A percentile compares a stretch with the other conserved stretches of the same genome.
phyloP scores from a whole-genome alignment of 441 rosid species.

The Bocquillonia castaneifolia region DNA sequence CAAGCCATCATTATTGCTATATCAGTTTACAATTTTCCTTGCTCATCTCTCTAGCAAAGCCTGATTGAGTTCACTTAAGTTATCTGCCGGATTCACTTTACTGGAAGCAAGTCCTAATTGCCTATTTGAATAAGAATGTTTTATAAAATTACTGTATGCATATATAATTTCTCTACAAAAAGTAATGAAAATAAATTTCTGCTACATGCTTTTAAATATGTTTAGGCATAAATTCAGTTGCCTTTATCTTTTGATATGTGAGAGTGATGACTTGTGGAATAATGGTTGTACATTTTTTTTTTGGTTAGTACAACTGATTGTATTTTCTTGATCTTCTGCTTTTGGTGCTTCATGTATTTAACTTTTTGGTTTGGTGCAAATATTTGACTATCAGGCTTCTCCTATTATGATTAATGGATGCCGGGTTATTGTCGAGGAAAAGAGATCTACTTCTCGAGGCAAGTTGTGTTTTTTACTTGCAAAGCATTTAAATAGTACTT shows the following conservation, averaged over 20 bases:
- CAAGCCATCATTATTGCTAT: background rate
- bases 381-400: slow-evolving; percentile 58
- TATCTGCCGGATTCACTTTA: too few relatives aligned
- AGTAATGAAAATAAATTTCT: too few relatives aligned
- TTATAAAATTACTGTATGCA: too few relatives aligned
- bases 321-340: background rate
- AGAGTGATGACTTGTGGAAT: background rate
- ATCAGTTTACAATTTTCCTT: background rate
- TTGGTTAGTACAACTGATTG: too few relatives aligned
- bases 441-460: slow-evolving; percentile 87
- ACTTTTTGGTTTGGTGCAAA: background rate
- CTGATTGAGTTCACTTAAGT: too few relatives aligned
- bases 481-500: background rate
- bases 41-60: too few relatives aligned
- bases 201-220: too few relatives aligned
- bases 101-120: too few relatives aligned
- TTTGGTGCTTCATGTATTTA: background rate
- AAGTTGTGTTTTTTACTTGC: slow-evolving; percentile 30
- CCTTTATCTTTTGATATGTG: too few relatives aligned
- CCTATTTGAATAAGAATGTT: too few relatives aligned
- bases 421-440: slow-evolving; percentile 70
- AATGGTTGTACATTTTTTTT: background rate
- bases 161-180: too few relatives aligned
- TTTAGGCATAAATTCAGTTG: too few relatives aligned
- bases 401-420: slow-evolving; percentile 69